phyloP scores from a whole-genome alignment of 2,329 filamentous ascomycete genomes.

The Daldinia sp. region DNA sequence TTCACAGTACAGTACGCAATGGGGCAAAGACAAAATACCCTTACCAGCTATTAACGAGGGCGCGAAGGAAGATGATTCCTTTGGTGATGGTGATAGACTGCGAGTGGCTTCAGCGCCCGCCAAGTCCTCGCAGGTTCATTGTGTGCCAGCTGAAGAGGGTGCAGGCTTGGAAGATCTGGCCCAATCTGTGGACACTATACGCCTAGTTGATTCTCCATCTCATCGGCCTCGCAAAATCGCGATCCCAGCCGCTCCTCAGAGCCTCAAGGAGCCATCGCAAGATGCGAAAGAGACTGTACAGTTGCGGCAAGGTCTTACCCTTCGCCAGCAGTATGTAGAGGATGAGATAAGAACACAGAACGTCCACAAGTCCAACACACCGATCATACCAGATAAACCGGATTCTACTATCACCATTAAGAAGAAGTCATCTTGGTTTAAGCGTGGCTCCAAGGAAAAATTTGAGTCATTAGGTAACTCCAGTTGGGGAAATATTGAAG shows the following conservation, averaged over 20 bases:
- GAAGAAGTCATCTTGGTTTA: constrained; percentile 63
- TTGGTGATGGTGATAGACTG: constrained; percentile 45
- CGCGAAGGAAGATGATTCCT: constrained; percentile 38
- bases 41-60: constrained; percentile 60
- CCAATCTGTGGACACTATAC: constrained; percentile 60
- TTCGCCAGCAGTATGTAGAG: constrained; percentile 44
- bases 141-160: constrained; percentile 43
- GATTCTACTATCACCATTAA: constrained; percentile 46
- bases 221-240: constrained; percentile 46
- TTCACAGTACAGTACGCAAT: constrained; percentile 50
- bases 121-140: constrained; percentile 22
- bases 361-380: constrained; percentile 32
- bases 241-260: constrained; percentile 52
- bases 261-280: constrained; percentile 51
- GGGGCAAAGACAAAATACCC: constrained; percentile 48
- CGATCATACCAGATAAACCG: constrained; percentile 28
- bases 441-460: constrained; percentile 54
- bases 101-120: constrained; percentile 56
- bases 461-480: constrained; percentile 34
- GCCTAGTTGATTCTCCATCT: constrained; percentile 61
- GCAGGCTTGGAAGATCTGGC: constrained; percentile 56
- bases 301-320: constrained; percentile 26
- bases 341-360: constrained; percentile 29
- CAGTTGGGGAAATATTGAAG: constrained; percentile 29
- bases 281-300: constrained; percentile 21